A percentile compares a stretch with the other conserved stretches of the same genome.
Conservation (phyloP, 1,284 basidiomycete species). For the Ganoderma sinense region DNA sequence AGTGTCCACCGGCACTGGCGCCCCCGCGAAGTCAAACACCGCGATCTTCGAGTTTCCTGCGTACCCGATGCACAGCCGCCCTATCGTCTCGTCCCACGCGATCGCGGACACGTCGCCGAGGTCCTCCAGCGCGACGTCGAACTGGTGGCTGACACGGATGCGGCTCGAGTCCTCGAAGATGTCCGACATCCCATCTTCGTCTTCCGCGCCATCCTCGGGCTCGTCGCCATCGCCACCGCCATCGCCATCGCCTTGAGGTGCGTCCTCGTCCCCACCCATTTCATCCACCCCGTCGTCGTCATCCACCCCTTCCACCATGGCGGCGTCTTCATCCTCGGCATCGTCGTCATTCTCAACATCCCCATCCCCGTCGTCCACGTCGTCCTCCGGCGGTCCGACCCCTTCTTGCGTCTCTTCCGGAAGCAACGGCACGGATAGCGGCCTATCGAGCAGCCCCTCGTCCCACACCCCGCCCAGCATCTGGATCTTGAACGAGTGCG, state of each 20-base stretch:
- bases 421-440: not conserved
- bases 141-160: conserved; percentile 2
- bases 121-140: conserved; percentile 10
- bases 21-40: conserved; percentile 49
- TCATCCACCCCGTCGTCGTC: not conserved
- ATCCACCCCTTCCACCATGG: not conserved
- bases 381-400: not conserved
- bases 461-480: conserved; percentile 22
- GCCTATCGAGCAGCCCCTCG: conserved; percentile 5
- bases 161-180: not conserved
- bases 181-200: not conserved
- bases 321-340: not conserved
- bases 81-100: conserved; percentile 53
- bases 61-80: conserved; percentile 47
- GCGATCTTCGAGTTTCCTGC: conserved; percentile 37
- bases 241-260: too few species aligned
- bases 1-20: conserved; percentile 32
- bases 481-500: conserved; percentile 16
- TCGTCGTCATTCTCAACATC: not conserved
- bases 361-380: not conserved
- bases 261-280: not conserved
- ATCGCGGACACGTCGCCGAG: conserved; percentile 33
- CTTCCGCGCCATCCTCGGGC: not conserved
- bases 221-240: too few species aligned
- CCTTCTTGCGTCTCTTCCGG: not conserved